Conservation (phyloP, 352 stramenopile genomes). For the Phytophthora pluvialis region DNA sequence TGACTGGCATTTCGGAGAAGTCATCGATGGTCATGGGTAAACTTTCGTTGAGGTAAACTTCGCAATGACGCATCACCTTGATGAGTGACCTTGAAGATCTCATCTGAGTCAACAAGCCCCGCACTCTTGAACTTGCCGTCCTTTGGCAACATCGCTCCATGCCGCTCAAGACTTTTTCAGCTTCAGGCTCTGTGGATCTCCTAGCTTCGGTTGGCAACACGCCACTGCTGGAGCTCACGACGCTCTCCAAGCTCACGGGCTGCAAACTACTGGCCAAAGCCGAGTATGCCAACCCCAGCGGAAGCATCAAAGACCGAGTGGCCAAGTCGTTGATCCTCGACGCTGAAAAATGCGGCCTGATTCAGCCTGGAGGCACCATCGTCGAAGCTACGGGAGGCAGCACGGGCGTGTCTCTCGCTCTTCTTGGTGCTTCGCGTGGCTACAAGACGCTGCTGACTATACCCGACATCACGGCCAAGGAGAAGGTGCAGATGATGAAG, state of each 20-base stretch:
- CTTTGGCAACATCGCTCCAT: not conserved
- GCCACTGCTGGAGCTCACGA: constrained; percentile 71
- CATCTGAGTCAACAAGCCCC: not conserved
- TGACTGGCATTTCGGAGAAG: constrained; percentile 1
- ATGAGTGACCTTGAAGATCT: constrained; percentile 16
- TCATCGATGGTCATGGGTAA: constrained; percentile 1
- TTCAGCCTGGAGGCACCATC: constrained; percentile 70
- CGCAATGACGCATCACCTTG: constrained; percentile 9
- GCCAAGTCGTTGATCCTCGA: constrained; percentile 92
- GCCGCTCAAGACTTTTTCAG: constrained; percentile 1
- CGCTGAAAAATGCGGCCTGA: constrained; percentile 84
- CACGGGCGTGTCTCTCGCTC: constrained; percentile 91
- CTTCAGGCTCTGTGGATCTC: constrained; percentile 53
- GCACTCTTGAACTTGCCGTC: constrained; percentile 10
- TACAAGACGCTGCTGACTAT: constrained; percentile 86
- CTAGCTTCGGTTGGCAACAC: constrained; percentile 78
- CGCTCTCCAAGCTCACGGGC: constrained; percentile 63
- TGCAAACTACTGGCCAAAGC: constrained; percentile 83
- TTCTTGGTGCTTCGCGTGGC: constrained; percentile 87
- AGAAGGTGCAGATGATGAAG: constrained; percentile 85
- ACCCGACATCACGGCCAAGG: constrained; percentile 64
- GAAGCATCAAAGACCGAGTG: constrained; percentile 95
- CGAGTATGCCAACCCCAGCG: constrained; percentile 92
- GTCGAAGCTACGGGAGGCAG: constrained; percentile 91
- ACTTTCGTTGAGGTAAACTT: constrained; percentile 10